A percentile compares a stretch with the other conserved stretches of the same genome.
Evolutionary conservation across 768 basidiomycete species (phyloP).

Genomic region (Suillus variegatus): DNA sequence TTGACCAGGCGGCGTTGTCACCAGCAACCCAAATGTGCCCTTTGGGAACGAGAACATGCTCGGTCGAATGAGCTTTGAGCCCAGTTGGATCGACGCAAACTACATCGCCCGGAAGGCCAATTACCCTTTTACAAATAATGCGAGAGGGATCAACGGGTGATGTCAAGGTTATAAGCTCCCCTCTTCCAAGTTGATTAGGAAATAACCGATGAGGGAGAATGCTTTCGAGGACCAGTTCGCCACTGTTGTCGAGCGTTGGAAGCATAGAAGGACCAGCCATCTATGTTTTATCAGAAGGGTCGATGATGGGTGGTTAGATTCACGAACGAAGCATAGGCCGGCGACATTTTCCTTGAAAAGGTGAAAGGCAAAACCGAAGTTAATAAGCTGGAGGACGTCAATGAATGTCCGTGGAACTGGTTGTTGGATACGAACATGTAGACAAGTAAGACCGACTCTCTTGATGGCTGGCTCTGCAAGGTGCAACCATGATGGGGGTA

Average conservation of each 20-base stretch:
- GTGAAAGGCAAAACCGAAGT: conserved; percentile 58
- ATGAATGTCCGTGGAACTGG: conserved; percentile 7
- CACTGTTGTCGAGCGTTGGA: conserved; percentile 62
- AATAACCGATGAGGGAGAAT: conserved; percentile 54
- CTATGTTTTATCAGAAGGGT: conserved; percentile 35
- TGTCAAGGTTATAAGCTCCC: conserved; percentile 72
- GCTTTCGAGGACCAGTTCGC: conserved; percentile 67
- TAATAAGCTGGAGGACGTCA: conserved; percentile 43
- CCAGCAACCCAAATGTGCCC: conserved; percentile 92
- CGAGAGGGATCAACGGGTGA: conserved; percentile 70
- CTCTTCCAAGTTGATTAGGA: conserved; percentile 57
- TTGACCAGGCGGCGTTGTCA: conserved; percentile 81
- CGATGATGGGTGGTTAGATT: conserved; percentile 2
- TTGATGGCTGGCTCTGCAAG: conserved; percentile 17
- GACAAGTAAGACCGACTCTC: conserved; percentile 24
- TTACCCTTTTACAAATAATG: conserved; percentile 83
- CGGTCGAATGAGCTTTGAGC: conserved; percentile 56
- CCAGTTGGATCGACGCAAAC: conserved; percentile 89
- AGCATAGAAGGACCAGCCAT: conserved; percentile 80
- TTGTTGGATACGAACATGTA: conserved; percentile 24
- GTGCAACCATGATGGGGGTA: conserved; percentile 14
- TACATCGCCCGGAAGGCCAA: conserved; percentile 88
- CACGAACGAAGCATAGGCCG: conserved; percentile 50
- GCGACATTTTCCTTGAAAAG: conserved; percentile 65
- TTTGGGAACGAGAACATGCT: conserved; percentile 77